Percentiles rank a stretch among this genome's conserved stretches.
Conservation (phyloP, 495 filamentous ascomycete genomes). For the Podospora comata region DNA sequence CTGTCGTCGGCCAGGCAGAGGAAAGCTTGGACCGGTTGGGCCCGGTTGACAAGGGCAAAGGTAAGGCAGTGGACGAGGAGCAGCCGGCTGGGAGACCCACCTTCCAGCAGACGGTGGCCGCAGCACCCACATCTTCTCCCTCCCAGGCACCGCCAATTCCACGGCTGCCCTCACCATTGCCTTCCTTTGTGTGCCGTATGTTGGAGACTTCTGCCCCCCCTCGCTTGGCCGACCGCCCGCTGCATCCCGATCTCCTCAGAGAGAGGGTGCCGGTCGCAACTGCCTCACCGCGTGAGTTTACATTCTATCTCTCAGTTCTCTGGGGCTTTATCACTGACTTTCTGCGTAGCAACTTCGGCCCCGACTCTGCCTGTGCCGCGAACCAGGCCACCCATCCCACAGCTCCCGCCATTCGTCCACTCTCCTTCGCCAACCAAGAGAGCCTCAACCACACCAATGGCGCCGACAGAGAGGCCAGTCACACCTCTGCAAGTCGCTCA, state of each 20-base stretch:
- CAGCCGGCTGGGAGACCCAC: not conserved
- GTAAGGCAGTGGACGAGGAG: not conserved
- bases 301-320: not conserved
- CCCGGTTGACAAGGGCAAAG: not conserved
- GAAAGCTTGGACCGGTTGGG: not conserved
- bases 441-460: not conserved
- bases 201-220: not conserved
- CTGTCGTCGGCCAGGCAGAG: not conserved
- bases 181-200: not conserved
- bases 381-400: not conserved
- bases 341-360: not conserved
- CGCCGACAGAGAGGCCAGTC: not conserved
- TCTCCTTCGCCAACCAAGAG: not conserved
- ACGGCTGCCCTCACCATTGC: not conserved
- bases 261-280: not conserved
- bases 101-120: not conserved
- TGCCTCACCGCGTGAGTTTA: not conserved
- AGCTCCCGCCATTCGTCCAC: not conserved
- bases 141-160: not conserved
- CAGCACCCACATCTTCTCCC: not conserved
- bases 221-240: not conserved
- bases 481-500: not conserved
- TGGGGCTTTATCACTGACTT: not conserved
- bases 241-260: not conserved
- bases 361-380: not conserved